Conservation (phyloP, 1,284 basidiomycete genomes). For the Ustilago curta region DNA sequence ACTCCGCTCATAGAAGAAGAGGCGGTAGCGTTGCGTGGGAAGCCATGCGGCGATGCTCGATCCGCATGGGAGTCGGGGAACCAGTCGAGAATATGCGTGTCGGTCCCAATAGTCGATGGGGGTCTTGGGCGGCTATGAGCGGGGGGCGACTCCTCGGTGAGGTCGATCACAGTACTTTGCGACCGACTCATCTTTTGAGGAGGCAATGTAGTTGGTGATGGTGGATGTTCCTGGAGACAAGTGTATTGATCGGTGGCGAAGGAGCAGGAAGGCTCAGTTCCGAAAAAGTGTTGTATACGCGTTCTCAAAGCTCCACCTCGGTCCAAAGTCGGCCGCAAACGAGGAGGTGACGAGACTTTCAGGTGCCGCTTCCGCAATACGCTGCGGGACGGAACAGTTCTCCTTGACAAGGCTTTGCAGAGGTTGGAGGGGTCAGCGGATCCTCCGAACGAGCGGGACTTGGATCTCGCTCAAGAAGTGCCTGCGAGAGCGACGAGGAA, state of each 20-base stretch:
- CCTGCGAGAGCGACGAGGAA: not conserved
- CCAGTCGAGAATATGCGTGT: slow-evolving; percentile 35
- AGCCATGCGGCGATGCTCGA: slow-evolving; percentile 2
- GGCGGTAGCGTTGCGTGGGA: not conserved
- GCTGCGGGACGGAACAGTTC: not conserved
- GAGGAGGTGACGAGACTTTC: not conserved
- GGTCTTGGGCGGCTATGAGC: slow-evolving; percentile 15
- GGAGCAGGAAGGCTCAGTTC: slow-evolving; percentile 13
- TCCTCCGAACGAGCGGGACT: not conserved
- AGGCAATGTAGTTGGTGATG: not conserved
- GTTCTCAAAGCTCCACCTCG: not conserved
- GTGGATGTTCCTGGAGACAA: not conserved
- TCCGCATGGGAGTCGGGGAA: slow-evolving; percentile 3
- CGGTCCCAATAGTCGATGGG: slow-evolving; percentile 1
- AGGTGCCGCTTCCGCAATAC: slow-evolving; percentile 1
- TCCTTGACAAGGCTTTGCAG: slow-evolving; percentile 5
- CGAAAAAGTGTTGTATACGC: not conserved
- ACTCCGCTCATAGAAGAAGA: slow-evolving; percentile 6
- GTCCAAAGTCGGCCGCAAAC: not conserved
- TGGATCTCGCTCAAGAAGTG: not conserved
- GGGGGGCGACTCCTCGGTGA: slow-evolving; percentile 58
- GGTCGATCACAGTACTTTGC: slow-evolving; percentile 45
- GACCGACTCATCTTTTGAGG: slow-evolving; percentile 19
- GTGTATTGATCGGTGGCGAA: slow-evolving; percentile 8
- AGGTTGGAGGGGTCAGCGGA: not conserved